Evolutionary conservation across 371 early-diverging fungal species (phyloP).

Genomic region (Basidiobolus meristosporus): DNA sequence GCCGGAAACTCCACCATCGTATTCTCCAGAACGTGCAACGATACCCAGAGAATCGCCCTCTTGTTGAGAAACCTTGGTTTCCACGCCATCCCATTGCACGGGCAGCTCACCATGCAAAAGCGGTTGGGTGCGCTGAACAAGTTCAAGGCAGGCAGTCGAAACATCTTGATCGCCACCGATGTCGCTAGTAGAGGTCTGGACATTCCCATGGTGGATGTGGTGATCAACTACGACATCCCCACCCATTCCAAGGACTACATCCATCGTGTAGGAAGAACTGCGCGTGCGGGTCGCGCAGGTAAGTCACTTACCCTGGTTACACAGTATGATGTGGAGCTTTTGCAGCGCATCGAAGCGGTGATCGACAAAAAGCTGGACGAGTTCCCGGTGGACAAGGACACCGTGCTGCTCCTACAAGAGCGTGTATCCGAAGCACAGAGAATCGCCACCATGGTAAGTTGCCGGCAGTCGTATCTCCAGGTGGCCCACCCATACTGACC

Average conservation of each 20-base stretch:
- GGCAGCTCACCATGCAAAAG: constrained; percentile 80
- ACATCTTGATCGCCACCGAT: constrained; percentile 91
- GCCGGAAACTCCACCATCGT: constrained; percentile 82
- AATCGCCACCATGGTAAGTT: constrained; percentile 27
- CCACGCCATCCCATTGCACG: constrained; percentile 84
- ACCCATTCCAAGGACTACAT: constrained; percentile 85
- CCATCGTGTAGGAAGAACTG: constrained; percentile 95
- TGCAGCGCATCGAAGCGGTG: constrained; percentile 83
- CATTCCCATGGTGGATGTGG: constrained; percentile 88
- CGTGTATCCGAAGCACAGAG: constrained; percentile 83
- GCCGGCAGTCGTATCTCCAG: background rate
- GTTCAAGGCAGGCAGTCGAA: constrained; percentile 73
- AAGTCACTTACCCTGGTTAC: constrained; percentile 91
- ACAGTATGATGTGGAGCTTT: constrained; percentile 89
- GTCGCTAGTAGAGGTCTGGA: constrained; percentile 91
- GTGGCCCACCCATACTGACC: too few relatives aligned
- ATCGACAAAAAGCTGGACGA: constrained; percentile 65
- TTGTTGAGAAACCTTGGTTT: constrained; percentile 82
- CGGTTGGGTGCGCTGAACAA: constrained; percentile 79
- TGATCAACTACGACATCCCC: constrained; percentile 96
- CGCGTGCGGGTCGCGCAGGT: constrained; percentile 86
- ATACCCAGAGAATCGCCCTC: constrained; percentile 64
- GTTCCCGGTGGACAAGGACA: constrained; percentile 68
- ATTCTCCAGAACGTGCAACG: constrained; percentile 76
- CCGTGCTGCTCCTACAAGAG: constrained; percentile 77